These are phyloP conservation scores for Solanum chacoense DNA, from an alignment of 305 asterid genomes.

Conservation along the genomic window DNA sequence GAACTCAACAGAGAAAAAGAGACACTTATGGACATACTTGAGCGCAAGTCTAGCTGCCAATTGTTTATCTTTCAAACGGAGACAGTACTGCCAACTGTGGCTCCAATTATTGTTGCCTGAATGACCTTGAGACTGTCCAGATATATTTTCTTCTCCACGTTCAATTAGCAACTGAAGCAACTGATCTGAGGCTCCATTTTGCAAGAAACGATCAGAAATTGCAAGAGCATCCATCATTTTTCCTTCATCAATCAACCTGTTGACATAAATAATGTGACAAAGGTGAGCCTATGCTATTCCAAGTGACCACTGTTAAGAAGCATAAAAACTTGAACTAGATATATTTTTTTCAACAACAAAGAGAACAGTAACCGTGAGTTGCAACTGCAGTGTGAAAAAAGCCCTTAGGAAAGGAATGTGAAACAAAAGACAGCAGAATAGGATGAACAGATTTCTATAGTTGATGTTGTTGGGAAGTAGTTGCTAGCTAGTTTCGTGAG, in stretches of 20 bases:
- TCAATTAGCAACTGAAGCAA: constrained; percentile 75
- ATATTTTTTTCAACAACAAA: background rate
- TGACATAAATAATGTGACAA: background rate
- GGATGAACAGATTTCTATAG: background rate
- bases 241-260: constrained; percentile 88
- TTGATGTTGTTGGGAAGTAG: background rate
- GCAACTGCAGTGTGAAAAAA: background rate
- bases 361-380: background rate
- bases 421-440: background rate
- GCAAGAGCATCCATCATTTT: constrained; percentile 92
- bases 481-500: background rate
- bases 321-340: background rate
- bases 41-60: constrained; percentile 85
- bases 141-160: constrained; percentile 48
- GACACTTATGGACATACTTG: constrained; percentile 43
- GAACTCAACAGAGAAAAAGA: constrained; percentile 10
- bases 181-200: constrained; percentile 83
- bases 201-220: constrained; percentile 91
- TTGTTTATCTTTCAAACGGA: constrained; percentile 79
- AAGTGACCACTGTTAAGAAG: background rate
- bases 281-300: background rate
- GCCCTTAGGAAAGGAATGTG: background rate
- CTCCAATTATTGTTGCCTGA: constrained; percentile 56
- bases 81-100: constrained; percentile 95
- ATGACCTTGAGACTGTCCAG: constrained; percentile 45